Base-by-base conservation (phyloP, 2,329 filamentous ascomycete species). In the Pseudocercospora cruenta region DNA sequence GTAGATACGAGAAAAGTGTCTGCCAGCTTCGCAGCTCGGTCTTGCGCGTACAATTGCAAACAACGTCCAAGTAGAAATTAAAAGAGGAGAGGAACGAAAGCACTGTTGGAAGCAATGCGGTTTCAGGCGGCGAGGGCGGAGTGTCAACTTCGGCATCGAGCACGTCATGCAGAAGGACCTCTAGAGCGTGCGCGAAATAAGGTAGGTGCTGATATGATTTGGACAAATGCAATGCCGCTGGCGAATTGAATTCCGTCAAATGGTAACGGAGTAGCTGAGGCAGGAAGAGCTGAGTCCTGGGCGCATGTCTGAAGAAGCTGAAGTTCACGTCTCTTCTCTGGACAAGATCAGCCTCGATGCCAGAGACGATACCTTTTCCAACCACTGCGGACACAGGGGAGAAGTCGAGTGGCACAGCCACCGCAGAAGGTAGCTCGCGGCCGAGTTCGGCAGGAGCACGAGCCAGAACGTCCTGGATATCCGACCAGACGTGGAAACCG, bases 31-130 rank as follows among this genome's bases (percentile, higher is more conserved):
- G 89, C 7, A 97, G 89, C 76, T 99, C 95, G 0, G 95, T 99
- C 80, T 99, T 99, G 62, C 95, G 90, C 1, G 95, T 97, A 80
- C 95, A 99, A 80, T 96, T 95, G 21, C 99, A 91, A 24, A 99
- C 90, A 65, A 98, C 95, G 74, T 98, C 94, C 16, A 98, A 88
- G 75, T 97, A 99, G 65, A 93, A 88, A 63, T 89, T 90, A 72
- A 85, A 85, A 1, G 81, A 82, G 7, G 82, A 83, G 19, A 86
- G 76, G 70, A 86, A 86, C 0, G 82, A 83, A n/a, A 86, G 75
- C 1, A 85, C 81, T 45, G 80, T 81, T 9, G 84, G 84, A 12
- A 86, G 73, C 4, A 86, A 77, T 16, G 83, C 83, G 58, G 81
- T 80, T 72, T 82, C 81, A 12, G 80, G 78, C 6, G 79, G 76